Base-by-base conservation (phyloP, 1,139 yeast species). In the Kazachstania sp. region DNA sequence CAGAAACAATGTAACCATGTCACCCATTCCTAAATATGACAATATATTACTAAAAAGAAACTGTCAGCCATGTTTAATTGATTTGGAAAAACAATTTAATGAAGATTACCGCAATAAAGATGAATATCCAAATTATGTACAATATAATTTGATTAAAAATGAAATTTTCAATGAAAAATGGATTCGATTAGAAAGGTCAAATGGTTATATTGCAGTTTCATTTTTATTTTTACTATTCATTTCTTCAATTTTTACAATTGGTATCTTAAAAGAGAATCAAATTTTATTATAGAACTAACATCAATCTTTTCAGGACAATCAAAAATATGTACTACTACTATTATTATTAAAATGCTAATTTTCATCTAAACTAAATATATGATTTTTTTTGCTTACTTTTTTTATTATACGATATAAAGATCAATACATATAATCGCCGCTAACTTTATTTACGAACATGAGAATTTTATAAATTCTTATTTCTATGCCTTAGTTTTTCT, bases 401-500 rank as follows among this genome's bases (percentile, higher is more conserved):
- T 9, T 32, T 6, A 32, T 15, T 32, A 32, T 32, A 32, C 36
- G 19, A 32, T 32, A n/a, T 32, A 32, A 32, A 15, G 9, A 15
- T 15, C 18, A 13, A n/a, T 15, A 32, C 7, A 32, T 15, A 18
- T 16, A 32, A 15, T 15, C 11, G 15, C 18, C 9, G 20, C 36
- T 32, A 32, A 6, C 18, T 15, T 15, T 32, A 32, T 15, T 32
- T 15, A 31, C 8, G 7, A 32, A 7, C 8, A 32, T 15, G 19
- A 15, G n/a, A 2, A 4, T 32, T 15, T 11, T 32, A 23, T 23
- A 9, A 23, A 23, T 23, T 23, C 11, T 15, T 20, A n/a, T 13
- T 30, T 36, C 46, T 45, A 54, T 7, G 47, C 50, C 39, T 56
- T 55, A 4, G 52, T 47, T 40, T 54, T 55, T 44, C 54, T 57